Evolutionary conservation across 345 rosid genomes (phyloP).

Genomic region (Camelina sativa): DNA sequence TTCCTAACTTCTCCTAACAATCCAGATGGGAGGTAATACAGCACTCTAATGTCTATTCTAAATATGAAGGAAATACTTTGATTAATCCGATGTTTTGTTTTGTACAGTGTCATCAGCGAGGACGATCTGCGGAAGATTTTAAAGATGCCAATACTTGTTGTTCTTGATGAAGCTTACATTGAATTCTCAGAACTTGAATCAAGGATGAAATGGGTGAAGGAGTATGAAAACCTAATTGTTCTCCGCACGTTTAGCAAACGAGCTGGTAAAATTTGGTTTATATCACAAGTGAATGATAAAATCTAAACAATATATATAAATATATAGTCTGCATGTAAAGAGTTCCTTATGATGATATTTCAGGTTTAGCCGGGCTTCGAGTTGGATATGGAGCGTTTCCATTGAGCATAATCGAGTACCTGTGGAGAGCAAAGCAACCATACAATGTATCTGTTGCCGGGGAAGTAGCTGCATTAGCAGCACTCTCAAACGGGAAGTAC

Average conservation of each 20-base stretch:
- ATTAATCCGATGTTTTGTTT: conserved; percentile 8
- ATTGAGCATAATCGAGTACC: conserved; percentile 75
- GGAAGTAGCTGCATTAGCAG: conserved; percentile 92
- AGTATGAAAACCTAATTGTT: conserved; percentile 86
- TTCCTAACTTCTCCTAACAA: conserved; percentile 96
- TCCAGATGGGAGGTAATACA: conserved; percentile 89
- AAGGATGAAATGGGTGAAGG: conserved; percentile 92
- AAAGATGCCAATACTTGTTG: conserved; percentile 81
- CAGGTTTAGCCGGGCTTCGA: conserved; percentile 91
- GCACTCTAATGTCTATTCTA: neutral
- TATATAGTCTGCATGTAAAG: neutral
- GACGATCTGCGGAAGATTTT: conserved; percentile 82
- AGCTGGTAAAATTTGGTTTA: conserved; percentile 65
- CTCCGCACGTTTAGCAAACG: conserved; percentile 97
- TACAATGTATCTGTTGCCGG: conserved; percentile 96
- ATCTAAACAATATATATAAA: neutral
- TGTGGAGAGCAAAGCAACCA: conserved; percentile 96
- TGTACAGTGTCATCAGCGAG: conserved; percentile 68
- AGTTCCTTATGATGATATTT: conserved; percentile 2
- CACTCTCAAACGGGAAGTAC: conserved; percentile 72
- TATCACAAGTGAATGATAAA: neutral
- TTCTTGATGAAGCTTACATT: conserved; percentile 91
- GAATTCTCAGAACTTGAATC: conserved; percentile 90
- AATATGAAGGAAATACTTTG: neutral
- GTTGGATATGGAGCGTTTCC: conserved; percentile 99